Base-by-base conservation (phyloP, 768 basidiomycete species). In the Strobilomyces confusus region DNA sequence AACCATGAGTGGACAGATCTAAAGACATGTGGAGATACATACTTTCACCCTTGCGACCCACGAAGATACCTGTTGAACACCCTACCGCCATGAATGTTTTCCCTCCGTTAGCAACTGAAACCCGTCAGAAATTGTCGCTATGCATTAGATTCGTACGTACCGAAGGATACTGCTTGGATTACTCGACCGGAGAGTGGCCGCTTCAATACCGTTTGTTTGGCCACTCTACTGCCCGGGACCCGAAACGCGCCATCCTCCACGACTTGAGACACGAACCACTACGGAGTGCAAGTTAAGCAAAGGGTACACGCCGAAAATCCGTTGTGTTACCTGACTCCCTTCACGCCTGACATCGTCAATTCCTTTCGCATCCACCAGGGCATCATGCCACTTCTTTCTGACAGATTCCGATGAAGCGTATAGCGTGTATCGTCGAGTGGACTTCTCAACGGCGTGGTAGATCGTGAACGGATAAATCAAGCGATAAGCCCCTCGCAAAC, bases 401-500 rank as follows among this genome's bases (percentile, higher is more conserved):
- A 76, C 56, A 1, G 71, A 63, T 42, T 89, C 85, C 13, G 77
- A 81, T 17, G 73, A 58, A 0, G 86, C 84, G 58, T 83, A 89
- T 11, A 93, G 72, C 3, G 86, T 92, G 66, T 92, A 93, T 53
- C 83, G 72, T 42, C 89, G 78, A 47, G 69, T 73, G 17, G 72
- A 61, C 48, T 76, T 78, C 48, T 76, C 77, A 1, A 80, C 76
- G 0, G 85, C 83, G 55, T 92, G 89, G 66, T 82, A 87, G 57
- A 93, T 71, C 1, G 83, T 87, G 66, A 93, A 87, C 1, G 91
- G 90, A 63, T 81, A 92, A 62, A 90, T 69, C 13, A 80, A 68
- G 23, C 80, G 74, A 51, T 75, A 73, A 37, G 78, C 74, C 13
- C 74, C 79, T 49, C 79, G 78, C 33, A n/a, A n/a, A n/a, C n/a